These are phyloP conservation scores for Eucalyptus sideroxylon DNA, from an alignment of 345 rosid species.

Conservation along the genomic window DNA sequence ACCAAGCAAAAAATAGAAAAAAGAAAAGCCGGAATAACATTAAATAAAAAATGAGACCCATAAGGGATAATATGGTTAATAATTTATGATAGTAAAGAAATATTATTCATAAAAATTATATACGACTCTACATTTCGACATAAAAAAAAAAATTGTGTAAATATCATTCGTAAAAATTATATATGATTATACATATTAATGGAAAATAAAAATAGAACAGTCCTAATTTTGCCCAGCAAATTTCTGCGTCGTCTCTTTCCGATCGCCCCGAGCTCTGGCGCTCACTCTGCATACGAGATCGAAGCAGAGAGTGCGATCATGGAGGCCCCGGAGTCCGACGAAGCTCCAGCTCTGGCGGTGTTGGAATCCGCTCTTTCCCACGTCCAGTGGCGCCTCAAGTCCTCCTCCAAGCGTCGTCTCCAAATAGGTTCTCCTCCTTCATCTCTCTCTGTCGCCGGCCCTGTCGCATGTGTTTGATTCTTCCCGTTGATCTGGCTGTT, in stretches of 20 bases:
- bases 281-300: background rate
- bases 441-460: background rate
- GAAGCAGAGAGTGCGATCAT: background rate
- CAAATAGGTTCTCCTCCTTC: conserved; percentile 31
- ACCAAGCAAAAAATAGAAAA: too few relatives aligned
- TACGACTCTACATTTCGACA: rapidly evolving
- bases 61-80: too few relatives aligned
- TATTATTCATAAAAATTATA: too few relatives aligned
- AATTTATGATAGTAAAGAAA: too few relatives aligned
- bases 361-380: conserved; percentile 35
- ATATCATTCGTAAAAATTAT: background rate
- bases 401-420: conserved; percentile 58
- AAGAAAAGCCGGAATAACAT: too few relatives aligned
- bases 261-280: background rate
- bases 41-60: too few relatives aligned
- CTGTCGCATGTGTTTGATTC: background rate
- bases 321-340: conserved; percentile 28
- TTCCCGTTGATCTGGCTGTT: background rate
- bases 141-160: background rate
- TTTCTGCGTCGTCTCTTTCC: background rate
- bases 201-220: background rate
- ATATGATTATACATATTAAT: background rate
- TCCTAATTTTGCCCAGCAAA: background rate
- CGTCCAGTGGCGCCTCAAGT: conserved; percentile 65
- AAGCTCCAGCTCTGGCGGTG: conserved; percentile 15